These are phyloP conservation scores for Blastobotrys aristatus DNA, from an alignment of 1,139 yeast genomes.

Conservation along the genomic window DNA sequence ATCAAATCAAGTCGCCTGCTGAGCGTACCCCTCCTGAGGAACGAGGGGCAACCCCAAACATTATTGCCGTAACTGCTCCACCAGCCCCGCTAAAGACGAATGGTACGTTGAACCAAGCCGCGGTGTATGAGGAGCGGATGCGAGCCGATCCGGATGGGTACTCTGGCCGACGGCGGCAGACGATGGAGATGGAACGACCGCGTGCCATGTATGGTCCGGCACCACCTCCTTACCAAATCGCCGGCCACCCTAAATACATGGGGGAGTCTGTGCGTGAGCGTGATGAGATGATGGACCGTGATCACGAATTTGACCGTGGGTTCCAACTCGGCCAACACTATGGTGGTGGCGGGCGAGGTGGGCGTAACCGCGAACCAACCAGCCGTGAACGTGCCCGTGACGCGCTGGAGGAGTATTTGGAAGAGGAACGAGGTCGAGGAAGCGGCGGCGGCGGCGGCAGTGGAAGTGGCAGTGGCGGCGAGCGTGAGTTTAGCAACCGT, in stretches of 20 bases:
- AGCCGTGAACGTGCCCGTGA: too few relatives aligned
- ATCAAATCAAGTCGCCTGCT: background rate
- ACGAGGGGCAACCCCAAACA: background rate
- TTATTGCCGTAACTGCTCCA: background rate
- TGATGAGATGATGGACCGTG: background rate
- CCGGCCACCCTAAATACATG: too few relatives aligned
- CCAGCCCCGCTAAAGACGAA: background rate
- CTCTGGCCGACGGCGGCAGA: background rate
- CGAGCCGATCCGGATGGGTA: constrained; percentile 4
- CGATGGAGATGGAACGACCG: background rate
- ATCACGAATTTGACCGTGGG: background rate
- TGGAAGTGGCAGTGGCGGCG: background rate
- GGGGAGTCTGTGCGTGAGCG: too few relatives aligned
- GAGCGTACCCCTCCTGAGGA: background rate
- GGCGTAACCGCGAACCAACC: background rate
- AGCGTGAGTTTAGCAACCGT: background rate
- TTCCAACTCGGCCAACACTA: background rate
- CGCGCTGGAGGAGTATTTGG: too few relatives aligned
- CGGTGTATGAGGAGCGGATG: constrained; percentile 1
- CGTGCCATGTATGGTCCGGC: background rate
- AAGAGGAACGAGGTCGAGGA: background rate
- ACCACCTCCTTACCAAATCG: too few relatives aligned
- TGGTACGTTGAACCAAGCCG: background rate
- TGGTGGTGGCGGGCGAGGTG: background rate
- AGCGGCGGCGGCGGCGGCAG: background rate